Evolutionary conservation across 495 filamentous ascomycete species (phyloP).

Genomic region (Emericellopsis terricola): DNA sequence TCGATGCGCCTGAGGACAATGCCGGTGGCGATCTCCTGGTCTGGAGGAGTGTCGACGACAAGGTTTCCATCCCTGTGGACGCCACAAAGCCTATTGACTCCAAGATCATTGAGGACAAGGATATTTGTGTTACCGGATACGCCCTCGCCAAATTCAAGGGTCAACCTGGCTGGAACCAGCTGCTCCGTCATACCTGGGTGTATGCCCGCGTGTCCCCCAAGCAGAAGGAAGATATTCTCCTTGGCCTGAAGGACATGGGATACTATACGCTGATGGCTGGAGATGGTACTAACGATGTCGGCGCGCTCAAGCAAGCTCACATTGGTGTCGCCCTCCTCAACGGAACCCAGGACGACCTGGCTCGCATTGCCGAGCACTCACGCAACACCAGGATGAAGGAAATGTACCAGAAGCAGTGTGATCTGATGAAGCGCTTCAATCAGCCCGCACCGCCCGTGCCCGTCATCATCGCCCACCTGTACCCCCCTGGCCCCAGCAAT

Average conservation of each 20-base stretch:
- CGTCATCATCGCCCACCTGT: conserved; percentile 77
- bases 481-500: conserved; percentile 78
- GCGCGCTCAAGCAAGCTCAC: conserved; percentile 94
- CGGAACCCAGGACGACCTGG: conserved; percentile 77
- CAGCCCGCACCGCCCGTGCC: conserved; percentile 83
- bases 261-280: conserved; percentile 99
- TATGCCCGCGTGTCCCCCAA: conserved; percentile 96
- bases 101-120: conserved; percentile 69
- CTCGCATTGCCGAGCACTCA: conserved; percentile 80
- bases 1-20: conserved; percentile 88
- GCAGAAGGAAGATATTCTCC: conserved; percentile 96
- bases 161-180: conserved; percentile 47
- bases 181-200: conserved; percentile 87
- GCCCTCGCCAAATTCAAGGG: conserved; percentile 79
- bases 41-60: conserved; percentile 92
- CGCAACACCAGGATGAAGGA: conserved; percentile 95
- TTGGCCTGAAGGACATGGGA: conserved; percentile 86
- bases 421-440: conserved; percentile 84
- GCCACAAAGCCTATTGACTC: conserved; percentile 63
- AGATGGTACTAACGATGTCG: conserved; percentile 97
- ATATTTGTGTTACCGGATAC: conserved; percentile 93
- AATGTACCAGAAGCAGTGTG: conserved; percentile 87
- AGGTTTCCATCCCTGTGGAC: conserved; percentile 71
- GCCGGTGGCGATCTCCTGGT: conserved; percentile 65
- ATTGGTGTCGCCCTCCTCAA: conserved; percentile 93